phyloP scores from a whole-genome alignment of 2,329 filamentous ascomycete species.

The Chaetoscypha palmicola region DNA sequence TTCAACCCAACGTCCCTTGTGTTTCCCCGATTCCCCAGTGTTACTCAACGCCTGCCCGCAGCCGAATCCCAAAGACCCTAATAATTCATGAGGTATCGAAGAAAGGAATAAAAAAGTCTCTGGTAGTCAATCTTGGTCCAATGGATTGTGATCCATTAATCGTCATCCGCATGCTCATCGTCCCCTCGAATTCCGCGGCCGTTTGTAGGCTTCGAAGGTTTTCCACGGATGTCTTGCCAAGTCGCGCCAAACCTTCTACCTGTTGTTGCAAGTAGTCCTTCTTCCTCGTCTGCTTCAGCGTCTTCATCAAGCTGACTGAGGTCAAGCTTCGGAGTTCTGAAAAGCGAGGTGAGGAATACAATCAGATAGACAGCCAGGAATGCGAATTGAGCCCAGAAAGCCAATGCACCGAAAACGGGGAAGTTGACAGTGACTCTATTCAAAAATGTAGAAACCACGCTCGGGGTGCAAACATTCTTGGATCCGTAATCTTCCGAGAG shows the following conservation, averaged over 20 bases:
- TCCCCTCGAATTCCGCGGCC: not conserved
- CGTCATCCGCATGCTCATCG: too few relatives aligned
- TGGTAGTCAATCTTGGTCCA: too few relatives aligned
- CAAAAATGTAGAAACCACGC: conserved; percentile 83
- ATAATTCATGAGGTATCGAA: too few relatives aligned
- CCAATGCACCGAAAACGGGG: conserved; percentile 86
- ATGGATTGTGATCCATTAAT: too few relatives aligned
- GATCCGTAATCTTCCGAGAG: conserved; percentile 63
- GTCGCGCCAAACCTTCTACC: conserved; percentile 75
- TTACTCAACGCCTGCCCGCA: too few relatives aligned
- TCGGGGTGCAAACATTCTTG: conserved; percentile 79
- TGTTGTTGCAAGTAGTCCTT: conserved; percentile 80
- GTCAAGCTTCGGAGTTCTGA: conserved; percentile 73
- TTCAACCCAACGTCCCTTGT: too few relatives aligned
- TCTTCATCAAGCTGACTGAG: conserved; percentile 78
- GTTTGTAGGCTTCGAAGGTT: conserved; percentile 15
- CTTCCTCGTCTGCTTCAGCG: conserved; percentile 86
- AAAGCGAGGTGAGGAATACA: conserved; percentile 69
- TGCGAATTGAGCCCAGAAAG: conserved; percentile 93
- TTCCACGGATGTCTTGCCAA: conserved; percentile 74
- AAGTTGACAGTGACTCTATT: conserved; percentile 91
- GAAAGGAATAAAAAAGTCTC: too few relatives aligned
- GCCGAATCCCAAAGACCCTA: too few relatives aligned
- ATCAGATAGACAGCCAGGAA: conserved; percentile 81
- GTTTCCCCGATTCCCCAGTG: too few relatives aligned